Base-by-base conservation (phyloP, 1,284 basidiomycete genomes). In the Pseudozyma tsukubaensis region DNA sequence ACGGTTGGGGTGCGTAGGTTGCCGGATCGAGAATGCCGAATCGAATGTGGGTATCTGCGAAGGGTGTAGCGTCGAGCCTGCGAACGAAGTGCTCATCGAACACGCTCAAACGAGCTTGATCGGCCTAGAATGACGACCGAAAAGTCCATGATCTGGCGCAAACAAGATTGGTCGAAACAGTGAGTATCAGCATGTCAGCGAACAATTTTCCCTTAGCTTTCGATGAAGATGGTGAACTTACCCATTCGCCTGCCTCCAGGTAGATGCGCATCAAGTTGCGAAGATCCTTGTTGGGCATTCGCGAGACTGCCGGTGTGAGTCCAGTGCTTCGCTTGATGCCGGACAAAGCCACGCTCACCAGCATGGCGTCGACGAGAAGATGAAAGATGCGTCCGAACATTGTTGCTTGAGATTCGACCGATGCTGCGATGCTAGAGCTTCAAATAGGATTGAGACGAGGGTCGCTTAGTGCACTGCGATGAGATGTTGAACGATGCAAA, bases 181-280 rank as follows among this genome's bases (percentile, higher is more conserved):
- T 49, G 5, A 21, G 40, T 3, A 24, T 63, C 59, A 63, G 50
- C 34, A 43, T 43, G 14, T 7, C 16, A n/a, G 11, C 32, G 4
- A 29, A 29, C 19, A 7, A 50, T 29, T 29, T 6, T 29, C 24
- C 24, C 3, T 29, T 3, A 29, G 24, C 24, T 29, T 29, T 6
- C 3, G 24, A 29, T 6, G 6, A 29, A 29, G 24, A 29, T 29
- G 6, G 24, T 29, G 4, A 13, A 77, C 81, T 65, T 58, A 83
- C 80, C 83, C 83, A 84, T 67, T 84, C 83, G 37, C 83, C 83
- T 32, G 81, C 76, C 55, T 84, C 83, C 34, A 84, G 59, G 47
- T 81, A 84, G 44, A 77, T 70, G 35, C 78, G 64, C 59, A 83
- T 57, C 35, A 83, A 43, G 54, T 83, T 78, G 48, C 82, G 74